phyloP scores from a whole-genome alignment of 371 early-diverging fungal species.

The Mucor sp. region DNA sequence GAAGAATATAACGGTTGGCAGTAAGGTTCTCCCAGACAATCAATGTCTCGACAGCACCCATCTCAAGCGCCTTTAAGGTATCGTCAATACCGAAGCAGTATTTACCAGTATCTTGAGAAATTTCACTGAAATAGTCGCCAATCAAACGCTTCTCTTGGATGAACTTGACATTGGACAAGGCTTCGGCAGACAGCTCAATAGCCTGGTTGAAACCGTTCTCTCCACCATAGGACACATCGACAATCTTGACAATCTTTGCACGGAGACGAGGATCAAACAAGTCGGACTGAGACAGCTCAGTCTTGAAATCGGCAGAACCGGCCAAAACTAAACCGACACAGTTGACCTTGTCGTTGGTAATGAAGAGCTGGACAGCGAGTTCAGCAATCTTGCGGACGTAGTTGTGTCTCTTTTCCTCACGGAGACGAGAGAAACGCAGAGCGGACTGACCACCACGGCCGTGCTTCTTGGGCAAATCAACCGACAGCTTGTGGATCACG shows the following conservation, averaged over 20 bases:
- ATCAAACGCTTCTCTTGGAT: conserved; percentile 99
- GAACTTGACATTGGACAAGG: conserved; percentile 96
- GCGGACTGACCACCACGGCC: conserved; percentile 99
- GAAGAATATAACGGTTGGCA: conserved; percentile 71
- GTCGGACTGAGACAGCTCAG: conserved; percentile 92
- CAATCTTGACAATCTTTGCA: conserved; percentile 90
- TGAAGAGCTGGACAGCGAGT: conserved; percentile 77
- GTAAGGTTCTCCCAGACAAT: conserved; percentile 98
- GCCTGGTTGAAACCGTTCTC: conserved; percentile 99
- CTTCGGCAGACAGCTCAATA: conserved; percentile 94
- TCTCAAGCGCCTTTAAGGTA: conserved; percentile 95
- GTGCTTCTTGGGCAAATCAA: conserved; percentile 99
- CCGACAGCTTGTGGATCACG: conserved; percentile 93
- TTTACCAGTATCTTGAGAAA: conserved; percentile 96
- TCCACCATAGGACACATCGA: conserved; percentile 99
- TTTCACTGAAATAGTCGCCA: conserved; percentile 96
- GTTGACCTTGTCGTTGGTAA: conserved; percentile 64
- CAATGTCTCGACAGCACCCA: conserved; percentile 92
- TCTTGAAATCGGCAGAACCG: conserved; percentile 99
- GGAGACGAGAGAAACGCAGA: conserved; percentile 98
- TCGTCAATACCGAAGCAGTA: conserved; percentile 98
- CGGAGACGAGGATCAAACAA: conserved; percentile 93
- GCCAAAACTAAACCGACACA: conserved; percentile 96
- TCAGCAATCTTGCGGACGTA: conserved; percentile 99
- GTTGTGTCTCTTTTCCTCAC: conserved; percentile 99